Evolutionary conservation across 2,329 filamentous ascomycete species (phyloP), one percentile per base, ranked within the genome.

Genomic region (Epichloe bromicola): DNA sequence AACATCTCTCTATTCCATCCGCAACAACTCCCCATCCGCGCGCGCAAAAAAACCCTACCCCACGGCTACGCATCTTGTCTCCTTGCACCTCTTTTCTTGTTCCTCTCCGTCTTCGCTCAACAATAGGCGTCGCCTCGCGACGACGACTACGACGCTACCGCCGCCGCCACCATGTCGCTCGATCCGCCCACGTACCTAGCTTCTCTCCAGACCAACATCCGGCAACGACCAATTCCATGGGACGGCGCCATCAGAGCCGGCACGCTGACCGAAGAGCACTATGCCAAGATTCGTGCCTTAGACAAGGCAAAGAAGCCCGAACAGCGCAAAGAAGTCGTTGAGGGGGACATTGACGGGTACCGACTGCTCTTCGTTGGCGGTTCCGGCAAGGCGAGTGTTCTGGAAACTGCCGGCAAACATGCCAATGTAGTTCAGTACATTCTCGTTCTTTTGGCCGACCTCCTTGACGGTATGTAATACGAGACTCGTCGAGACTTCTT

Each of bases 191-290:
- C 87, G 53, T 96, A 96, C 70, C 82, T 82, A 52, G 72, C 73
- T 65, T 91, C 88, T 59, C 79, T 96, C 60, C 90, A 95, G 74
- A 94, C 88, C 80, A 97, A 97, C 76, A 95, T 97, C 67, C 88
- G 93, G 65, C 86, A 88, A 65, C 82, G 93, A 59, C 90, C 90
- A 58, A 95, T 98, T 70, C 90, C 91, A 53, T 98, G 93, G 93
- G 91, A 97, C 70, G 91, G 91, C 62, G 90, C 91, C 62, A 88
- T 95, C 59, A 82, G 93, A 68, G 88, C 88, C 60, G 88, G 90
- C 68, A 93, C 88, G 63, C 86, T 98, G 70, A 95, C 87, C 53
- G 91, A 97, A 60, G 84, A 86, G 59, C 91, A 98, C 70, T 80
- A 96, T 60, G 87, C 86, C 74, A 91, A 90, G 77, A 95, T 98